phyloP scores from a whole-genome alignment of 2,329 filamentous ascomycete species.

The Epicoccum sorghinum region DNA sequence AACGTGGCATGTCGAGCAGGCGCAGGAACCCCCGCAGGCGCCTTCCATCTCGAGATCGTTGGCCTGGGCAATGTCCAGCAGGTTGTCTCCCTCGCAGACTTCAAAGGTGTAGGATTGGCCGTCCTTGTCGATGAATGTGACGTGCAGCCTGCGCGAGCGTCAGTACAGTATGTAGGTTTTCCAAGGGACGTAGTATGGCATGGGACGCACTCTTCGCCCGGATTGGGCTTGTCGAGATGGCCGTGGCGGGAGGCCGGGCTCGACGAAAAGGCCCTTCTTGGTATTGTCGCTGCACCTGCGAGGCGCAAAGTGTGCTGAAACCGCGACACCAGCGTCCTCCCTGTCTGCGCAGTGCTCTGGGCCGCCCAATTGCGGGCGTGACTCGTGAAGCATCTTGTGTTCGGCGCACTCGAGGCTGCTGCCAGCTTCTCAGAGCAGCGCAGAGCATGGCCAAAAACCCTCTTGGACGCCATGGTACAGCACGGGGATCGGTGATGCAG shows the following conservation, averaged over 20 bases:
- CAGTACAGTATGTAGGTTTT: neutral
- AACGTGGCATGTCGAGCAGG: conserved; percentile 91
- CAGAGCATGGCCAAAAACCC: conserved; percentile 14
- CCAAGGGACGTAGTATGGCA: too few relatives aligned
- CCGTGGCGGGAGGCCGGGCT: conserved; percentile 70
- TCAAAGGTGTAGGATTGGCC: conserved; percentile 75
- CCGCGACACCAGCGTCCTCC: neutral
- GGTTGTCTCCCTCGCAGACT: conserved; percentile 85
- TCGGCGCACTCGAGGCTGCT: conserved; percentile 8
- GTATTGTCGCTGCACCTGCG: neutral
- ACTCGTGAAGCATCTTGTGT: conserved; percentile 19
- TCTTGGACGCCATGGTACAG: conserved; percentile 23
- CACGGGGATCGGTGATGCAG: neutral
- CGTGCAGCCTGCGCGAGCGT: conserved; percentile 66
- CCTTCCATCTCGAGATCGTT: conserved; percentile 99
- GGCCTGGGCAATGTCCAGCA: conserved; percentile 92
- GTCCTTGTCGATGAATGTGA: conserved; percentile 95
- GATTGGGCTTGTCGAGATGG: conserved; percentile 81
- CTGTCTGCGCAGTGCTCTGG: neutral
- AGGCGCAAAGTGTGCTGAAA: conserved; percentile 7
- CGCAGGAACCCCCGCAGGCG: conserved; percentile 92
- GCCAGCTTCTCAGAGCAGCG: conserved; percentile 8
- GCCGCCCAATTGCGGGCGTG: conserved; percentile 23
- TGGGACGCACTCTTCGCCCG: conserved; percentile 80
- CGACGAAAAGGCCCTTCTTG: conserved; percentile 63